Base-by-base conservation (phyloP, 441 rosid genomes). In the Gossypium trilobum region DNA sequence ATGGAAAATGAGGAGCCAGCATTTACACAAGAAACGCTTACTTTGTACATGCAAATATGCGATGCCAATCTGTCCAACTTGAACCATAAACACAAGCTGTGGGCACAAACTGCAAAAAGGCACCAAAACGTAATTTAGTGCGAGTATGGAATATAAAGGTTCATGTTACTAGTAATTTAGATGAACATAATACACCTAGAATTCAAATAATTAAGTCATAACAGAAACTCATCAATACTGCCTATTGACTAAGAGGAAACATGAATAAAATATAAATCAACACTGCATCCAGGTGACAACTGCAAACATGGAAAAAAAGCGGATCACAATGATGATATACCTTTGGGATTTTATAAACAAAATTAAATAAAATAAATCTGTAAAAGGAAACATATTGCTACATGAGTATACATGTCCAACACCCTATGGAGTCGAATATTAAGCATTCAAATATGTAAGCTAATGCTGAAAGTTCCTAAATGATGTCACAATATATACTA, bases 1-100 rank as follows among this genome's bases (percentile, higher is more conserved):
- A 67, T 44, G 10, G 4, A 39, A 64, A 68, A 64, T 13, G 19
- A 39, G 46, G 36, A 73, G 48, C 20, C 54, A 71, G 16, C 50
- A 76, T 72, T 57, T 16, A 22, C 22, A 27, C 56, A 13, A 55
- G 22, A 50, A 73, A 70, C 60, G 54, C 85, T 81, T 81, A 91
- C 98, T 86, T 83, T 29, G 88, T 81, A 39, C 76, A 72, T 5
- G 86, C 87, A 63, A 84, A 89, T 17, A 86, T 74, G 1, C 87
- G 87, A 54, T 78, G 90, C 94, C 95, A 88, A 78, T 87, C 86
- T 52, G 83, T 61, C 92, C 89, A 87, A 14, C 90, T 85, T 66
- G 89, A 79, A 71, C 98, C 98, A 81, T 80, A 85, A 46, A 87
- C 88, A 63, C 88, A 82, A 70, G 89, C 87, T 29, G 87, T 87